Evolutionary conservation across 2,329 filamentous ascomycete species (phyloP).

Genomic region (Curvularia spicifera): DNA sequence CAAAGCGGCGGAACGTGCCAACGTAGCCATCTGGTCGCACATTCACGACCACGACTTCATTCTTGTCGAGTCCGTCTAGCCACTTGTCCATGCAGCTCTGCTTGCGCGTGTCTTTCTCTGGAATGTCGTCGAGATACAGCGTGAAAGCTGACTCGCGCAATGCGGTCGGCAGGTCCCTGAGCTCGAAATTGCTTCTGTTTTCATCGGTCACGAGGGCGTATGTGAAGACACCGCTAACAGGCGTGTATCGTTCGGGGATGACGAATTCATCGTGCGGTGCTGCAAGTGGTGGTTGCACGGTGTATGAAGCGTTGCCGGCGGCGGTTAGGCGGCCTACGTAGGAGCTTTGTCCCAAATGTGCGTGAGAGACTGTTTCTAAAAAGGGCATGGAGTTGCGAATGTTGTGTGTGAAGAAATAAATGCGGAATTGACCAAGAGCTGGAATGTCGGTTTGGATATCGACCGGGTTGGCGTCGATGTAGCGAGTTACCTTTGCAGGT

Average conservation of each 20-base stretch:
- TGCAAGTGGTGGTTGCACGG: slow-evolving; percentile 61
- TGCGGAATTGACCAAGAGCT: slow-evolving; percentile 76
- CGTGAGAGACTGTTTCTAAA: slow-evolving; percentile 64
- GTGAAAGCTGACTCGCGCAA: slow-evolving; percentile 73
- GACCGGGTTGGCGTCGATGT: slow-evolving; percentile 78
- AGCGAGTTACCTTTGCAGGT: slow-evolving; percentile 74
- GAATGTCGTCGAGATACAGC: slow-evolving; percentile 72
- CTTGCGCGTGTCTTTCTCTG: slow-evolving; percentile 61
- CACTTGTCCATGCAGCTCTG: slow-evolving; percentile 69
- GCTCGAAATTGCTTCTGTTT: slow-evolving; percentile 68
- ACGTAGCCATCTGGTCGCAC: slow-evolving; percentile 78
- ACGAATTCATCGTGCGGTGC: slow-evolving; percentile 70
- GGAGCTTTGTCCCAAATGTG: slow-evolving; percentile 59
- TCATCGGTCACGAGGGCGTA: slow-evolving; percentile 69
- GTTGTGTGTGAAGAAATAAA: slow-evolving; percentile 73
- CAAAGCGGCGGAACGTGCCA: slow-evolving; percentile 63
- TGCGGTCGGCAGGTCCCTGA: slow-evolving; percentile 67
- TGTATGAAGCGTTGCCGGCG: slow-evolving; percentile 67
- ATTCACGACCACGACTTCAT: slow-evolving; percentile 69
- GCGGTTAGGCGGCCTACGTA: slow-evolving; percentile 66
- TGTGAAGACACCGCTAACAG: slow-evolving; percentile 72
- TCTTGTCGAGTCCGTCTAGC: slow-evolving; percentile 64
- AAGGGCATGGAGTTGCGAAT: slow-evolving; percentile 63
- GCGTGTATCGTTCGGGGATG: slow-evolving; percentile 71
- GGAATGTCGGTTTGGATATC: slow-evolving; percentile 80